A percentile compares a stretch with the other conserved stretches of the same genome.
Conservation (phyloP, 345 rosid species). For the Lepidium africanum region DNA sequence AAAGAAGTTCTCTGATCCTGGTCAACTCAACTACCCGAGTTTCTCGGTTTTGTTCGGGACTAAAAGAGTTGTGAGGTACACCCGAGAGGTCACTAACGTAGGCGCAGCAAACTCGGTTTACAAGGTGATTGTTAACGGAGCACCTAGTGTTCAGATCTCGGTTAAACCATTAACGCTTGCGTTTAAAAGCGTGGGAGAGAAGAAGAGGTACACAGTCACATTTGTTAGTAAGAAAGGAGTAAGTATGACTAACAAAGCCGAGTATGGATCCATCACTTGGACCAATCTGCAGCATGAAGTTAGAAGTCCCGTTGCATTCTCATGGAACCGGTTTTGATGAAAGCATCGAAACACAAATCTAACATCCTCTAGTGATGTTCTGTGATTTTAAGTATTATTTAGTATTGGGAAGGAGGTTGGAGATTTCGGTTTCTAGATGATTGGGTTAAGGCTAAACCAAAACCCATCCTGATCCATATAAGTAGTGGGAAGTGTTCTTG, state of each 20-base stretch:
- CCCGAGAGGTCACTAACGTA: slow-evolving; percentile 71
- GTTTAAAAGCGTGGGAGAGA: slow-evolving; percentile 57
- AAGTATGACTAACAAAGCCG: slow-evolving; percentile 30
- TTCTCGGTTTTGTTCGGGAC: slow-evolving; percentile 66
- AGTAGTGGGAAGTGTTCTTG: slow-evolving; percentile 8
- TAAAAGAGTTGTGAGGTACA: slow-evolving; percentile 66
- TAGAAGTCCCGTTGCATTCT: slow-evolving; percentile 69
- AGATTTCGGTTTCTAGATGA: slow-evolving; percentile 10
- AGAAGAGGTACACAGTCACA: slow-evolving; percentile 62
- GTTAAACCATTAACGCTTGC: slow-evolving; percentile 54
- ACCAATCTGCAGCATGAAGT: slow-evolving; percentile 55
- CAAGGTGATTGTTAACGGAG: slow-evolving; percentile 37
- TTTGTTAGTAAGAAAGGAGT: slow-evolving; percentile 53
- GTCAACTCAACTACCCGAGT: slow-evolving; percentile 80
- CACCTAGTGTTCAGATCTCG: slow-evolving; percentile 41
- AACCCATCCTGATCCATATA: slow-evolving; percentile 6
- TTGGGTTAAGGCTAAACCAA: slow-evolving; percentile 18
- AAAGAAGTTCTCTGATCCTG: slow-evolving; percentile 56
- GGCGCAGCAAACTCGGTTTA: slow-evolving; percentile 57
- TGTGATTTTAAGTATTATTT: slow-evolving; percentile 10
- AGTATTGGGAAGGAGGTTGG: neutral
- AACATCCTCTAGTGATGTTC: slow-evolving; percentile 16
- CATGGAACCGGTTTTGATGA: slow-evolving; percentile 48
- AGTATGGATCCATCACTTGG: slow-evolving; percentile 75
- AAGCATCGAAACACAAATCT: neutral